Evolutionary conservation across 495 filamentous ascomycete genomes (phyloP).

Genomic region (Articulospora tetracladia): DNA sequence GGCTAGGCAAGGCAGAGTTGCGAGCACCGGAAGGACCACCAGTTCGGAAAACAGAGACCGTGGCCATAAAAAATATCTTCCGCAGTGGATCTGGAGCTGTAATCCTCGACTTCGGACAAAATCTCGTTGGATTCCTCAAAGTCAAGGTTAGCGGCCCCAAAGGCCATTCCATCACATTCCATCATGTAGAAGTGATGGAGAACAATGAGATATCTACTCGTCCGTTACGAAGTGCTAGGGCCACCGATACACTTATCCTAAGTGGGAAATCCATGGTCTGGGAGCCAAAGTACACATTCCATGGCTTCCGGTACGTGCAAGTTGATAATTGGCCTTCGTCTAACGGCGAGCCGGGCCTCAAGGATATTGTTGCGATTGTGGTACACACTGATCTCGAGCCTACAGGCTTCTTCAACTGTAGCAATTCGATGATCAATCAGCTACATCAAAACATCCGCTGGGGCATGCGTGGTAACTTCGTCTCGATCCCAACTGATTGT

Average conservation of each 20-base stretch:
- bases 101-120: constrained; percentile 53
- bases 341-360: constrained; percentile 10
- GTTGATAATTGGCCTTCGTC: constrained; percentile 42
- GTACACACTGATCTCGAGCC: constrained; percentile 47
- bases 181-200: constrained; percentile 51
- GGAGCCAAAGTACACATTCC: constrained; percentile 49
- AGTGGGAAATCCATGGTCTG: constrained; percentile 26
- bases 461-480: constrained; percentile 52
- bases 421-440: constrained; percentile 41
- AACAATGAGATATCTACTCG: constrained; percentile 45
- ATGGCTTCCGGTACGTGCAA: constrained; percentile 52
- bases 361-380: constrained; percentile 40
- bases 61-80: constrained; percentile 35
- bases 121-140: constrained; percentile 47
- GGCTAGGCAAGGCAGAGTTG: constrained; percentile 13
- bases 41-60: constrained; percentile 17
- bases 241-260: constrained; percentile 38
- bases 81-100: constrained; percentile 41
- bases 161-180: constrained; percentile 35
- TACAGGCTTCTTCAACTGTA: constrained; percentile 44
- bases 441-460: constrained; percentile 46
- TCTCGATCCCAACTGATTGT: constrained; percentile 51
- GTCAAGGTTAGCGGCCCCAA: constrained; percentile 32
- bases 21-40: constrained; percentile 16
- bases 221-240: constrained; percentile 43